Evolutionary conservation across 1,139 yeast species (phyloP), one percentile per base, ranked within the genome.

Genomic region (Saccharomyces hybrid): DNA sequence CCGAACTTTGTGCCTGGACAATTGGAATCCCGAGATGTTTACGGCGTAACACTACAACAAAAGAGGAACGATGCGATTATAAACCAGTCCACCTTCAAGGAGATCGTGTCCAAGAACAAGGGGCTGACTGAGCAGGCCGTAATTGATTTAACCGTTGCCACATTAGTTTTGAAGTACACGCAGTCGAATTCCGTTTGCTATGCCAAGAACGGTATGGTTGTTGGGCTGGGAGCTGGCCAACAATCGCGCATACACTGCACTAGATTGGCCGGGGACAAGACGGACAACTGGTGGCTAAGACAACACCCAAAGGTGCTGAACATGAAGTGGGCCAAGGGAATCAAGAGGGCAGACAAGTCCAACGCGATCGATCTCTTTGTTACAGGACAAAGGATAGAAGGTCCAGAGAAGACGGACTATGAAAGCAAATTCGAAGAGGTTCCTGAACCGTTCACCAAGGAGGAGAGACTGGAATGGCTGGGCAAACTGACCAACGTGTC

Each of bases 211-310:
- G 99, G 99, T 78, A 93, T 93, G 99, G 96, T 93, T 59, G 84
- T 93, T 68, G 99, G 99, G 62, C 82, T 93, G 67, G 99, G 99
- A 68, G 99, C 99, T 57, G 99, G 99, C 64, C 99, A 93, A 79
- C 99, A 93, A 78, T 89, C 97, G 52, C 87, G 99, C 78, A 93
- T 93, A 69, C 99, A 93, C 79, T 93, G 99, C 78, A 93, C 99
- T 54, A 85, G 99, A 77, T 82, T 93, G 66, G 99, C 99, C 52
- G 99, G 99, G 71, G 99, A 93, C 70, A 93, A 93, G 80, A 97
- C 98, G 61, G 97, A 93, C 74, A 90, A 89, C 81, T 93, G 98
- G 98, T 93, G 99, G 99, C 81, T 93, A 70, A 87, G 99, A 79
- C 98, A 93, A 74, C 98, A 93, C 74, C 98, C 98, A 64, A 83